These are phyloP conservation scores for Suillus sp. DNA, from an alignment of 768 basidiomycete genomes.

Conservation along the genomic window DNA sequence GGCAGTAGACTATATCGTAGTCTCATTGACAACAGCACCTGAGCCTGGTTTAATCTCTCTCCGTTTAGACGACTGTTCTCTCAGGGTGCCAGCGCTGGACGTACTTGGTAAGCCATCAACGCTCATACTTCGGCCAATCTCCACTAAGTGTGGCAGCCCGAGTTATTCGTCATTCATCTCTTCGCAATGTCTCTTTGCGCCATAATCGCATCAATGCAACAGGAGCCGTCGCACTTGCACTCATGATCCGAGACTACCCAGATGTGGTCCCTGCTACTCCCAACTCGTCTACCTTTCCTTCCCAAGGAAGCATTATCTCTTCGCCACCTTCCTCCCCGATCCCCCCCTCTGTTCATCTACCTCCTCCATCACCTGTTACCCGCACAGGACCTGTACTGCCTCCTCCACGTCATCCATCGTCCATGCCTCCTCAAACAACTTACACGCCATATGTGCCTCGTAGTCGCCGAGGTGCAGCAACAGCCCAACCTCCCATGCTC, in stretches of 20 bases:
- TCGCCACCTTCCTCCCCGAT: slow-evolving; percentile 38
- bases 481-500: slow-evolving; percentile 34
- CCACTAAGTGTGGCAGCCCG: slow-evolving; percentile 52
- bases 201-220: slow-evolving; percentile 83
- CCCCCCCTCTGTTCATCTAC: slow-evolving; percentile 28
- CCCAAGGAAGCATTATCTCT: slow-evolving; percentile 23
- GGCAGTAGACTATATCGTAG: slow-evolving; percentile 78
- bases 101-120: slow-evolving; percentile 63
- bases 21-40: slow-evolving; percentile 51
- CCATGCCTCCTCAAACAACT: slow-evolving; percentile 60
- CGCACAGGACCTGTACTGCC: slow-evolving; percentile 46
- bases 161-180: slow-evolving; percentile 76
- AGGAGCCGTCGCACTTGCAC: slow-evolving; percentile 88
- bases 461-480: slow-evolving; percentile 46
- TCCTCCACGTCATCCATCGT: slow-evolving; percentile 53
- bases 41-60: slow-evolving; percentile 65
- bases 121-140: neutral
- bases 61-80: slow-evolving; percentile 84
- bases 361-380: slow-evolving; percentile 25
- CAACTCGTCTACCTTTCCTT: slow-evolving; percentile 12
- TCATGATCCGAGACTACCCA: slow-evolving; percentile 97
- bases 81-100: slow-evolving; percentile 77
- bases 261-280: slow-evolving; percentile 53
- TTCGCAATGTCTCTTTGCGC: slow-evolving; percentile 88
- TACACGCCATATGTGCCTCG: slow-evolving; percentile 85